Evolutionary conservation across 2,329 filamentous ascomycete genomes (phyloP).

Genomic region (Arthrobotrys iridis): DNA sequence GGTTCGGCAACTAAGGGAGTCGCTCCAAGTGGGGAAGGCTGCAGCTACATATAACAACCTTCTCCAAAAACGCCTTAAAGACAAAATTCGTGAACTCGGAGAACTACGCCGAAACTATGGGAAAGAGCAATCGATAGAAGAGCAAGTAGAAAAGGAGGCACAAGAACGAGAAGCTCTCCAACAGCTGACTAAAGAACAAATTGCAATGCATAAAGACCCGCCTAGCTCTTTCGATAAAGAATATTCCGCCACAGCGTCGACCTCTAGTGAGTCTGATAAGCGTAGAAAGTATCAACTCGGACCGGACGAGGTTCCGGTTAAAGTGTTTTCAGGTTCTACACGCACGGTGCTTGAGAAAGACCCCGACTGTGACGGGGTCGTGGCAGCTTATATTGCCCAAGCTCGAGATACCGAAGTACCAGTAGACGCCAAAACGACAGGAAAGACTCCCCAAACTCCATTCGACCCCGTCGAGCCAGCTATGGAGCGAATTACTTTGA

Average conservation of each 20-base stretch:
- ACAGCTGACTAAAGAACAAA: not conserved
- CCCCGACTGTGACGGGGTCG: no score
- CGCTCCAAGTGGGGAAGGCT: not conserved
- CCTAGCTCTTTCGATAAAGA: no score
- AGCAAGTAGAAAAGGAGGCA: not conserved
- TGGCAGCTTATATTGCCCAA: no score
- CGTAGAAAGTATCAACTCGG: no score
- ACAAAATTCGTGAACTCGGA: not conserved
- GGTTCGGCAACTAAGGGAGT: not conserved
- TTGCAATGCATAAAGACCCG: not conserved
- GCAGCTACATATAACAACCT: not conserved
- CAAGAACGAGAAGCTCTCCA: not conserved
- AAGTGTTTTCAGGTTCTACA: no score
- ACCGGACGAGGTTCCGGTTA: no score
- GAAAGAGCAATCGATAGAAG: not conserved
- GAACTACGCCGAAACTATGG: not conserved
- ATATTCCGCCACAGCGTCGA: no score
- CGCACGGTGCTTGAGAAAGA: no score
- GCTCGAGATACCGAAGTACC: no score
- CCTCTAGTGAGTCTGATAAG: no score
- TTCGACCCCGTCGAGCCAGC: not conserved
- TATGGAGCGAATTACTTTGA: constrained; percentile 16
- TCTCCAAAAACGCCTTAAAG: not conserved
- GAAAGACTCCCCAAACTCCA: not conserved
- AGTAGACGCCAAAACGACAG: not conserved